Evolutionary conservation across 1,139 yeast species (phyloP).

Genomic region (Candida albicans): DNA sequence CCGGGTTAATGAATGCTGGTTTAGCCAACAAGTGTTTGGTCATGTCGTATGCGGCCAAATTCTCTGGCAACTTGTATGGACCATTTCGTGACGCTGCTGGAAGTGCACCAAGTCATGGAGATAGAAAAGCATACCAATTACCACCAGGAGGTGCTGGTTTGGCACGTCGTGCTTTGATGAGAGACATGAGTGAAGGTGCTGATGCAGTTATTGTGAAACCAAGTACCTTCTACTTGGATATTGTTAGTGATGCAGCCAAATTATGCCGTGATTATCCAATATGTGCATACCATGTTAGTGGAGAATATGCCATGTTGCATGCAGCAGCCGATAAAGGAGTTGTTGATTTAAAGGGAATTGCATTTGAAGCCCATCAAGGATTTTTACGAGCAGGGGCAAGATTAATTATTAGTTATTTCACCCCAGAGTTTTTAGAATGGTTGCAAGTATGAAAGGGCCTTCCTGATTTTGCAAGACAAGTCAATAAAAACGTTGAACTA

Average conservation of each 20-base stretch:
- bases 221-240: conserved; percentile 92
- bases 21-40: conserved; percentile 86
- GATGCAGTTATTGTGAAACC: conserved; percentile 96
- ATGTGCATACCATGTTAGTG: conserved; percentile 95
- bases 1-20: conserved; percentile 78
- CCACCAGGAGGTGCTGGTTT: conserved; percentile 93
- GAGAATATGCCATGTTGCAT: conserved; percentile 96
- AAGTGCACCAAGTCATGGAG: conserved; percentile 85
- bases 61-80: conserved; percentile 88
- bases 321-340: conserved; percentile 98
- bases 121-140: conserved; percentile 87
- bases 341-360: conserved; percentile 83
- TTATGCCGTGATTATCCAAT: conserved; percentile 83
- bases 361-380: conserved; percentile 90
- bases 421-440: conserved; percentile 97
- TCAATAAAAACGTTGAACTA: neutral
- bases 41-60: conserved; percentile 94
- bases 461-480: neutral
- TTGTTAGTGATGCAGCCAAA: conserved; percentile 83
- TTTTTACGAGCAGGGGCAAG: conserved; percentile 96
- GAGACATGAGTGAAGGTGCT: conserved; percentile 92
- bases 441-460: conserved; percentile 33
- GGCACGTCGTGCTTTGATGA: conserved; percentile 83
- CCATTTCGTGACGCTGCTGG: conserved; percentile 99
- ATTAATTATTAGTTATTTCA: conserved; percentile 84